These are phyloP conservation scores for Ophiostoma perfectum DNA, from an alignment of 2,329 filamentous ascomycete species.

Conservation along the genomic window DNA sequence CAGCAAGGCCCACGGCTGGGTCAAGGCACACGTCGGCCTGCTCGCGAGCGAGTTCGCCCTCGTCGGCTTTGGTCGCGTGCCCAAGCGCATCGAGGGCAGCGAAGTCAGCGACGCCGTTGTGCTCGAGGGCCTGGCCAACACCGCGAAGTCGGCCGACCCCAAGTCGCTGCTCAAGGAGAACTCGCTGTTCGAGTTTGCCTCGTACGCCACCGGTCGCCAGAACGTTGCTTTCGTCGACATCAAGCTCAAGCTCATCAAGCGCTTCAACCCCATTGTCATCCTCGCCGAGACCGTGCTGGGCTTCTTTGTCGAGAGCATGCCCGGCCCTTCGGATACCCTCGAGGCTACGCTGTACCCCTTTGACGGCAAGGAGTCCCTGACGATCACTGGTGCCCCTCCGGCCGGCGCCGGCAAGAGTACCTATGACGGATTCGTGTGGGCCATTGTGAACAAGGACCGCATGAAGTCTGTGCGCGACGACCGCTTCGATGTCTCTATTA, in stretches of 20 bases:
- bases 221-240: constrained; percentile 90
- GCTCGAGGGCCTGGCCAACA: constrained; percentile 51
- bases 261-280: constrained; percentile 70
- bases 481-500: constrained; percentile 90
- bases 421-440: constrained; percentile 92
- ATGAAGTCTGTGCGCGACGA: constrained; percentile 90
- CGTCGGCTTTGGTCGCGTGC: constrained; percentile 68
- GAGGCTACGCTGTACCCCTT: constrained; percentile 81
- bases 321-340: constrained; percentile 62
- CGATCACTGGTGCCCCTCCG: constrained; percentile 53
- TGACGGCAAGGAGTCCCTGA: constrained; percentile 79
- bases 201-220: constrained; percentile 85
- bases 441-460: constrained; percentile 86
- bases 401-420: constrained; percentile 54
- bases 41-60: constrained; percentile 78
- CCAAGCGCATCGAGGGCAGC: constrained; percentile 28
- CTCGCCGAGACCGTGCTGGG: constrained; percentile 60
- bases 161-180: constrained; percentile 73
- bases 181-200: constrained; percentile 76
- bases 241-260: constrained; percentile 73
- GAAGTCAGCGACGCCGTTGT: constrained; percentile 54
- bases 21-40: constrained; percentile 63
- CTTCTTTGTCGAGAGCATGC: constrained; percentile 75
- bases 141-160: constrained; percentile 36
- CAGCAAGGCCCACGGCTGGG: constrained; percentile 73